Evolutionary conservation across 176 grass and related monocot species (phyloP), one percentile per base, ranked within the genome.

Genomic region (Otatea glauca): DNA sequence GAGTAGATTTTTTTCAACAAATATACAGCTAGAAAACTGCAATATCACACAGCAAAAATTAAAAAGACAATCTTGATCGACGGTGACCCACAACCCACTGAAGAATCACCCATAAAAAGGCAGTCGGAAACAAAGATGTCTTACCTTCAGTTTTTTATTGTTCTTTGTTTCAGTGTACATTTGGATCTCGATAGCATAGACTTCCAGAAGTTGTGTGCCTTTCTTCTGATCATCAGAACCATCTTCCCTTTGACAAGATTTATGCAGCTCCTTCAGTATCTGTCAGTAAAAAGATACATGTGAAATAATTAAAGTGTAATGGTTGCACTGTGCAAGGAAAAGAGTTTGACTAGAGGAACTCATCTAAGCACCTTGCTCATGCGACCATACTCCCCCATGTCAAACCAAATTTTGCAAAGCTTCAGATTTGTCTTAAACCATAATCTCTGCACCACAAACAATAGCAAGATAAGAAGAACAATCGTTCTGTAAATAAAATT

Each of bases 121-220:
- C 10, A 55, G 32, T 29, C n/a, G 3, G 4, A 24, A n/a, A 59
- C 48, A 68, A 9, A 21, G 59, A 73, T 74, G 14, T 10, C 37
- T 35, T 74, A 98, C 96, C 93, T 99, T 99, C 37, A 99, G 89
- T 71, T 99, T 99, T 84, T 99, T 96, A 72, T 96, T 99, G 38
- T 99, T 99, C 85, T 99, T 99, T 15, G 96, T 99, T 87, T 99
- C 93, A 62, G 96, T 99, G 86, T 99, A 96, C 96, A 99, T 99
- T 83, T 99, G 96, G 81, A 99, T 99, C 83, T 99, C 96, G 81
- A 99, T 96, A 81, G 96, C 96, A 92, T 99, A 99, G 29, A 99
- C 93, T 93, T 99, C 96, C 78, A 99, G 81, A 91, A 99, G 96
- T 86, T 99, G 96, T 67, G 96, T 99, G 78, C 96, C 96, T 90